phyloP scores from a whole-genome alignment of 2,329 filamentous ascomycete genomes.

The Alternaria postmessia region DNA sequence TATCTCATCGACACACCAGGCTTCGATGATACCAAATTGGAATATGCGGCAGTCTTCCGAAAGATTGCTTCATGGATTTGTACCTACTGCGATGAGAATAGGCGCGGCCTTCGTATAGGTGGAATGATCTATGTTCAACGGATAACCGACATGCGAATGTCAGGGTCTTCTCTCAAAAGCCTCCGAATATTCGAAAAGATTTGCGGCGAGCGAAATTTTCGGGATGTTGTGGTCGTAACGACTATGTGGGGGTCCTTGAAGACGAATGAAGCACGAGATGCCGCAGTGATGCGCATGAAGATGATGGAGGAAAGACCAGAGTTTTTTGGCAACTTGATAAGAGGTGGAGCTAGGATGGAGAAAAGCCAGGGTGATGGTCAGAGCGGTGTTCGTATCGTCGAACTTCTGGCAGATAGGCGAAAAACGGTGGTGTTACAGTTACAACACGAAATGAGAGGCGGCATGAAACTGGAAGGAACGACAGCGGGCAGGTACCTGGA shows the following conservation, averaged over 20 bases:
- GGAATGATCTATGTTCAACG: constrained; percentile 59
- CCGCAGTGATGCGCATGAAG: constrained; percentile 2
- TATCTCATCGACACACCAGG: constrained; percentile 58
- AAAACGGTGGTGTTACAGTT: background rate
- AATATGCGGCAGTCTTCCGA: constrained; percentile 54
- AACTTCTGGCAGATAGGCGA: background rate
- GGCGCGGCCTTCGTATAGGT: constrained; percentile 31
- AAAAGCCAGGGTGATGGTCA: background rate
- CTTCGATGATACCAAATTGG: constrained; percentile 56
- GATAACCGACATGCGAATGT: constrained; percentile 55
- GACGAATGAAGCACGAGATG: constrained; percentile 1
- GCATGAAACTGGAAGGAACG: background rate
- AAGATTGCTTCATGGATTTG: constrained; percentile 54
- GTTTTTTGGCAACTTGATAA: background rate
- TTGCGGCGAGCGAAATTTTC: constrained; percentile 52
- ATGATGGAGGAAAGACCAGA: background rate
- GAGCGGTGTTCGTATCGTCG: background rate
- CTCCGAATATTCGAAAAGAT: constrained; percentile 57
- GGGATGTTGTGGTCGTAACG: constrained; percentile 55
- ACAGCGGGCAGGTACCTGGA: constrained; percentile 1
- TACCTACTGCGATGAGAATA: constrained; percentile 31
- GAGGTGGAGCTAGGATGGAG: background rate
- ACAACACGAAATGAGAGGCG: background rate
- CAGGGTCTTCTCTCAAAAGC: constrained; percentile 52
- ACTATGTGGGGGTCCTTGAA: constrained; percentile 51